phyloP scores from a whole-genome alignment of 2,329 filamentous ascomycete species.

The Torrubiella hemipterigena region DNA sequence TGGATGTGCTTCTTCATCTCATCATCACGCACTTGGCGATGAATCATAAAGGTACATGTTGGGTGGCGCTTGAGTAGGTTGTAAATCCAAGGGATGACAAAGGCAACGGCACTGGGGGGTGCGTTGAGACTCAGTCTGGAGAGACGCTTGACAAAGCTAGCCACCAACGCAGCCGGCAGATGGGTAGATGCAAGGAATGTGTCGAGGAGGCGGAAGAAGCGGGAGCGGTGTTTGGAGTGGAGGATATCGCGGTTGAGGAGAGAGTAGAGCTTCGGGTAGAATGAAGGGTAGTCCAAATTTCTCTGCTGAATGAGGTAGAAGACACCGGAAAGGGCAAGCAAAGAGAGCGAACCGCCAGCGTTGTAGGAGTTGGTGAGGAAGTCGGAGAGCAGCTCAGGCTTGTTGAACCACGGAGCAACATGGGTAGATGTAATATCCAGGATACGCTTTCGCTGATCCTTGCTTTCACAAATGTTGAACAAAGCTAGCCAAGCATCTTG shows the following conservation, averaged over 20 bases:
- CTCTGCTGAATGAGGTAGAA: slow-evolving; percentile 90
- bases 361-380: slow-evolving; percentile 94
- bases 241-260: slow-evolving; percentile 75
- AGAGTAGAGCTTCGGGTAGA: slow-evolving; percentile 90
- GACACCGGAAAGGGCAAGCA: slow-evolving; percentile 81
- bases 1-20: slow-evolving; percentile 48
- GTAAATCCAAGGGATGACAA: slow-evolving; percentile 86
- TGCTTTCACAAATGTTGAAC: slow-evolving; percentile 53
- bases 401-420: slow-evolving; percentile 81
- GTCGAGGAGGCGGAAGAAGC: slow-evolving; percentile 85
- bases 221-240: slow-evolving; percentile 87
- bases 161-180: slow-evolving; percentile 79
- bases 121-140: slow-evolving; percentile 75
- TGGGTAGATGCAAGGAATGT: slow-evolving; percentile 86
- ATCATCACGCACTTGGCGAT: slow-evolving; percentile 54
- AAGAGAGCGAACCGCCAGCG: slow-evolving; percentile 70
- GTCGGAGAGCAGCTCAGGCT: slow-evolving; percentile 84
- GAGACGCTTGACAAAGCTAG: slow-evolving; percentile 93
- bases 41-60: slow-evolving; percentile 90
- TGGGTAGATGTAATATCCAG: slow-evolving; percentile 63
- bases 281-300: slow-evolving; percentile 91
- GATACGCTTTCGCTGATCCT: slow-evolving; percentile 67
- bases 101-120: slow-evolving; percentile 80
- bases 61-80: slow-evolving; percentile 88
- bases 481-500: slow-evolving; percentile 81